Percentiles rank a stretch among this genome's conserved stretches.
Conservation (phyloP, 805 yeast species). For the Wickerhamiella sorbophila region DNA sequence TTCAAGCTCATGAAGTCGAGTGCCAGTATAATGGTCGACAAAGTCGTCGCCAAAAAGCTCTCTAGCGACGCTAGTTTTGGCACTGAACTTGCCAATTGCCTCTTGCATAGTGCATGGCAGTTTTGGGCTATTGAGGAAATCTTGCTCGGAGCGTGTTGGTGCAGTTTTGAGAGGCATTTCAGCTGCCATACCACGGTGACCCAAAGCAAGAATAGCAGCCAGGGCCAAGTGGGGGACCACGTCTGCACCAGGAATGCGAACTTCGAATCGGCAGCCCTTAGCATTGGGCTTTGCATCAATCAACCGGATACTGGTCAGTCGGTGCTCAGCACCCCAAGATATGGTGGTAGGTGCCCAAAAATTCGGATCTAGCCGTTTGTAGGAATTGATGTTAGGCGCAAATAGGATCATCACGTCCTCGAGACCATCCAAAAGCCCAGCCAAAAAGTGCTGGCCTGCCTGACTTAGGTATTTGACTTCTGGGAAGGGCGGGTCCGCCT, state of each 20-base stretch:
- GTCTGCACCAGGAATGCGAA: conserved; percentile 28
- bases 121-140: conserved; percentile 13
- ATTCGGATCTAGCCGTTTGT: conserved; percentile 24
- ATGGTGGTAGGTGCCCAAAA: conserved; percentile 28
- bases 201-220: conserved; percentile 24
- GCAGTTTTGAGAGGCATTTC: conserved; percentile 17
- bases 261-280: conserved; percentile 22
- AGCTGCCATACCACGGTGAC: conserved; percentile 21
- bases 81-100: conserved; percentile 20
- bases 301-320: conserved; percentile 24
- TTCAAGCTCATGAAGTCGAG: conserved; percentile 21
- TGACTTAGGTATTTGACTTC: conserved; percentile 20
- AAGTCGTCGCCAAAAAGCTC: conserved; percentile 19
- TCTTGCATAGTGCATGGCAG: conserved; percentile 20
- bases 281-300: conserved; percentile 20
- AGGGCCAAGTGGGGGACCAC: conserved; percentile 25
- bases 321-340: conserved; percentile 25
- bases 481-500: conserved; percentile 17
- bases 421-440: conserved; percentile 24
- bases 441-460: conserved; percentile 22
- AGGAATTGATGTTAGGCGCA: conserved; percentile 26
- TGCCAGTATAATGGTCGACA: conserved; percentile 24
- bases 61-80: conserved; percentile 20
- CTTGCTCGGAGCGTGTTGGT: conserved; percentile 20
- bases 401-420: conserved; percentile 25